A percentile compares a stretch with the other conserved stretches of the same genome.
phyloP scores from a whole-genome alignment of 345 rosid genomes.

The Kandelia obovata region DNA sequence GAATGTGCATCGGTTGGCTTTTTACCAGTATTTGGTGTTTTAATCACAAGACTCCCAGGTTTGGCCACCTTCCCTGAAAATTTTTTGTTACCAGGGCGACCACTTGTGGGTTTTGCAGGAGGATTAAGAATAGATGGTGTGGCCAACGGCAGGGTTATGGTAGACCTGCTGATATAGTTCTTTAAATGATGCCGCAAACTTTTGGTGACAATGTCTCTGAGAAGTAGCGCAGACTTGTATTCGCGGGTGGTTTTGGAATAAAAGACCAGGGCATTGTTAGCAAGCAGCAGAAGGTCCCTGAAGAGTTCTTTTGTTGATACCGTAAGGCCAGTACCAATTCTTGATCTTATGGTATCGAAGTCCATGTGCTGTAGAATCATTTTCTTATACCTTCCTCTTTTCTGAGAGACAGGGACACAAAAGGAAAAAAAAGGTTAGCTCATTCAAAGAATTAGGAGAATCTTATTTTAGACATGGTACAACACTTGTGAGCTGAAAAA shows the following conservation, averaged over 20 bases:
- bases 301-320: slow-evolving; percentile 56
- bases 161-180: slow-evolving; percentile 28
- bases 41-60: slow-evolving; percentile 19
- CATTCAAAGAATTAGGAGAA: slow-evolving; percentile 1
- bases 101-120: slow-evolving; percentile 40
- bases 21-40: slow-evolving; percentile 32
- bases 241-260: slow-evolving; percentile 79
- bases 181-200: slow-evolving; percentile 43
- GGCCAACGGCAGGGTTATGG: slow-evolving; percentile 19
- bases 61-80: slow-evolving; percentile 18
- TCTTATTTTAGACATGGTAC: too few species aligned
- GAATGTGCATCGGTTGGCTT: slow-evolving; percentile 24
- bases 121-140: slow-evolving; percentile 29
- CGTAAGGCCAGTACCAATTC: slow-evolving; percentile 40
- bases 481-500: too few species aligned
- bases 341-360: slow-evolving; percentile 61
- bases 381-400: slow-evolving; percentile 85
- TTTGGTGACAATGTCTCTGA: slow-evolving; percentile 53
- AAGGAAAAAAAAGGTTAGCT: background rate
- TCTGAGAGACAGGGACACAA: slow-evolving; percentile 42
- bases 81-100: slow-evolving; percentile 28
- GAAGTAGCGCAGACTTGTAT: slow-evolving; percentile 59
- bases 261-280: slow-evolving; percentile 71
- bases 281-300: slow-evolving; percentile 64
- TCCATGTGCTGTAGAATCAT: slow-evolving; percentile 69